A percentile compares a stretch with the other conserved stretches of the same genome.
phyloP scores from a whole-genome alignment of 345 rosid genomes.

The Gynandropsis gynandra region DNA sequence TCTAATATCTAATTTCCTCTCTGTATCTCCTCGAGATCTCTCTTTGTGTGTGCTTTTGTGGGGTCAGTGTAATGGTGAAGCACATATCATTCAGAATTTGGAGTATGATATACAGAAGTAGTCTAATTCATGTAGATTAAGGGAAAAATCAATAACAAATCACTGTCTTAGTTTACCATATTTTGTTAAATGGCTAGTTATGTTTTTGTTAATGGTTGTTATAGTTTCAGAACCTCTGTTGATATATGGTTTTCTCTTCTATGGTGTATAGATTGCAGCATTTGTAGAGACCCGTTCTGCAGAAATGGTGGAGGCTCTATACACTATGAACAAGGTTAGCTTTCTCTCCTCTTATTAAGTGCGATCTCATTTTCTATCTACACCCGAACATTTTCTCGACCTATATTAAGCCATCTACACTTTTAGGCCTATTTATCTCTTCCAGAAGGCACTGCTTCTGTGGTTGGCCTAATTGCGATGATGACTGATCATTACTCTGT shows the following conservation, averaged over 20 bases:
- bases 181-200: slow-evolving; percentile 5
- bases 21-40: neutral
- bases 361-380: slow-evolving; percentile 7
- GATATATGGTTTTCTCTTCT: slow-evolving; percentile 8
- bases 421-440: slow-evolving; percentile 85
- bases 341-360: slow-evolving; percentile 5
- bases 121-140: slow-evolving; percentile 2
- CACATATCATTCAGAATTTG: neutral
- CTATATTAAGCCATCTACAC: slow-evolving; percentile 16
- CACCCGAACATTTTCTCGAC: neutral
- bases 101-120: neutral
- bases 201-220: slow-evolving; percentile 15
- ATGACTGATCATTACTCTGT: slow-evolving; percentile 78
- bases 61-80: neutral
- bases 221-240: slow-evolving; percentile 10
- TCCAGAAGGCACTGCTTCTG: slow-evolving; percentile 80
- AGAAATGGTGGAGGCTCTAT: slow-evolving; percentile 77
- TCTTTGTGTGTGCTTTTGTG: too few species aligned
- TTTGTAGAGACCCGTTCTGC: slow-evolving; percentile 49
- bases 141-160: slow-evolving; percentile 1
- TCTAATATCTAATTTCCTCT: neutral
- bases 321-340: slow-evolving; percentile 65
- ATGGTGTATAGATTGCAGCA: slow-evolving; percentile 48
- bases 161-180: slow-evolving; percentile 6
- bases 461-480: slow-evolving; percentile 77